phyloP scores from a whole-genome alignment of 345 rosid species.

The Lepidium sativum region DNA sequence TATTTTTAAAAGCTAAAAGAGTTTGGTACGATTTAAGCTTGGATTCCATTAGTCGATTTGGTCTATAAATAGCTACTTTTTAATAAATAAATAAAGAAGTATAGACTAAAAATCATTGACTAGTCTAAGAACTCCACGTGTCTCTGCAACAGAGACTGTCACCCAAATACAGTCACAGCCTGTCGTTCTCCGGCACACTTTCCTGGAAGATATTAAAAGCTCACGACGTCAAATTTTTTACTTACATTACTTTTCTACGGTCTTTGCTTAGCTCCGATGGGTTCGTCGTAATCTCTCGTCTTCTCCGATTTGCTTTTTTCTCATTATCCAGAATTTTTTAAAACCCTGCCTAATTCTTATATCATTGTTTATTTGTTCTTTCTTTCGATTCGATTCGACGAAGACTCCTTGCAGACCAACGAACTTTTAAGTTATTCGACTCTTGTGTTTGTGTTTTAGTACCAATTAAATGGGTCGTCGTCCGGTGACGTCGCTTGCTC shows the following conservation, averaged over 20 bases:
- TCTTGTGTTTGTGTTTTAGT: not conserved
- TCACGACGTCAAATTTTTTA: not conserved
- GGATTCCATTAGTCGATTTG: not conserved
- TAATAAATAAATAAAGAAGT: no score
- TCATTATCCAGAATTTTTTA: not conserved
- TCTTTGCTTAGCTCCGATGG: not conserved
- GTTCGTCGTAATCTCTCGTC: conserved; percentile 1
- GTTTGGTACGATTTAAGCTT: not conserved
- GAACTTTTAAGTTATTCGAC: not conserved
- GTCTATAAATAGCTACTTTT: no score
- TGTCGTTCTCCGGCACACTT: conserved; percentile 4
- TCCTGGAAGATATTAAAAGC: conserved; percentile 7
- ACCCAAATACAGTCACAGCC: not conserved
- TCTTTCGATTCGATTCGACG: not conserved
- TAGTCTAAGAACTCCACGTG: conserved; percentile 1
- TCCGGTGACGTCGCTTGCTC: conserved; percentile 53
- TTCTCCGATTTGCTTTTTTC: conserved; percentile 1
- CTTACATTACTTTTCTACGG: not conserved
- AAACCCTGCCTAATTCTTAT: not conserved
- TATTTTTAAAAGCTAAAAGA: not conserved
- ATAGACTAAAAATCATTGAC: no score
- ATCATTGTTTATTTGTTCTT: not conserved
- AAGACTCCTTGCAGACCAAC: not conserved
- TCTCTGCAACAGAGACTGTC: not conserved
- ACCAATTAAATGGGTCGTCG: conserved; percentile 42